Evolutionary conservation across 805 yeast species (phyloP), one percentile per base, ranked within the genome.

Genomic region (Hanseniaspora hatyaiensis): DNA sequence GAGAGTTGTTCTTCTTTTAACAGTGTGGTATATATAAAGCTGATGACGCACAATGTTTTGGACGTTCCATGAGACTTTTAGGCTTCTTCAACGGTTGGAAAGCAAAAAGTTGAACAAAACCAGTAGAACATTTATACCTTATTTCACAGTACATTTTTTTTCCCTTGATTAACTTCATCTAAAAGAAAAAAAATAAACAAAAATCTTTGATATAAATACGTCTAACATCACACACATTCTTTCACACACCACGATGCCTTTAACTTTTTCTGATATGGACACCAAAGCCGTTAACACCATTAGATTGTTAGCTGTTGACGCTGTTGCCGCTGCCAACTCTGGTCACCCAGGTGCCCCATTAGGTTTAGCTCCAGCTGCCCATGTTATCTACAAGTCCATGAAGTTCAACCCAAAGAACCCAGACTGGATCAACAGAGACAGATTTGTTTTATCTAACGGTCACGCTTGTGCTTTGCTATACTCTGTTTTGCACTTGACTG

Each of bases 271-370:
- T 44, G 80, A 76, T 52, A 68, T 83, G 59, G 95, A 88, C 66
- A 71, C 70, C 56, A 72, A 72, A 64, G 84, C 95, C 51, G 72
- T 89, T 67, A 73, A 75, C 73, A 85, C 97, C 58, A 83, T 89
- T 71, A 86, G 96, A 71, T 69, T 80, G 52, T 75, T 89, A 59
- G 78, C 97, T 46, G 82, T 83, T 47, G 98, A 89, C 65, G 78
- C 83, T 55, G 94, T 85, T 53, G 73, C 80, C 51, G 74, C 78
- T 68, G 89, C 96, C 59, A 82, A 89, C 69, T 82, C 95, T 52
- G 98, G 98, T 56, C 98, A 89, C 71, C 98, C 98, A 49, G 98
- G 98, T 72, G 97, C 98, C 47, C 97, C 97, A 60, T 78, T 89
- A 77, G 97, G 97, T 54, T 72, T 89, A 68, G 96, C 98, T 15